Conservation (phyloP, 306 rosid genomes). For the Sphenostylis stenocarpa region DNA sequence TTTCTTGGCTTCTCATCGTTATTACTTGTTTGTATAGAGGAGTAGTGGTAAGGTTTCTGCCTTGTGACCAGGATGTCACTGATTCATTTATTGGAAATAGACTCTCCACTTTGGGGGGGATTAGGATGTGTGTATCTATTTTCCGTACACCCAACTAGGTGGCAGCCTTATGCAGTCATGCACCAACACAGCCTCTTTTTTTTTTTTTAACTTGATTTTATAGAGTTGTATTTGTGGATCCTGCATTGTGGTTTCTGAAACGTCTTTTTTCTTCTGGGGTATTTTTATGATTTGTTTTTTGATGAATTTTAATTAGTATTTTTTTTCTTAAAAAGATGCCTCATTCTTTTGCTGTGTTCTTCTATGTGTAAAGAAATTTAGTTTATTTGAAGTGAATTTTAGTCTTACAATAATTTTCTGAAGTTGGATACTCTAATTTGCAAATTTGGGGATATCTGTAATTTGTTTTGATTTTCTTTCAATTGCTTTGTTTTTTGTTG, state of each 20-base stretch:
- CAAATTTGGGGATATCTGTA: conserved; percentile 19
- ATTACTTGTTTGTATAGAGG: conserved; percentile 28
- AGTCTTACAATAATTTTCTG: conserved; percentile 17
- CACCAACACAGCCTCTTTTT: background rate
- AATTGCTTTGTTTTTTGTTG: conserved; percentile 34
- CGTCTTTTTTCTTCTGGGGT: conserved; percentile 1
- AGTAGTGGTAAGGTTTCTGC: background rate
- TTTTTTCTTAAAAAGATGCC: background rate
- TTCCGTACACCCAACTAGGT: background rate
- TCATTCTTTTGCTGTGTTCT: background rate
- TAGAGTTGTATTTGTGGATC: conserved; percentile 17
- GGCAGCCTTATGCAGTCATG: conserved; percentile 5
- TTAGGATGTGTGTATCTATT: background rate
- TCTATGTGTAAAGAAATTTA: conserved; percentile 6
- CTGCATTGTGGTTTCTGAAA: conserved; percentile 17
- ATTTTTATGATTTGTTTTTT: conserved; percentile 24
- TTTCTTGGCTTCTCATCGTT: background rate
- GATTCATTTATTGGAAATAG: background rate
- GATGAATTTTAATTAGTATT: background rate
- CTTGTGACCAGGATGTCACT: background rate
- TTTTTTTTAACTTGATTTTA: conserved; percentile 23
- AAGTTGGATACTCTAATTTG: conserved; percentile 14
- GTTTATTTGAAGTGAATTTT: conserved; percentile 24
- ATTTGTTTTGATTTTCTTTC: conserved; percentile 27
- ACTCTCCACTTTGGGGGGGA: background rate